phyloP scores from a whole-genome alignment of 768 basidiomycete genomes.

The Kockovaella imperatae region DNA sequence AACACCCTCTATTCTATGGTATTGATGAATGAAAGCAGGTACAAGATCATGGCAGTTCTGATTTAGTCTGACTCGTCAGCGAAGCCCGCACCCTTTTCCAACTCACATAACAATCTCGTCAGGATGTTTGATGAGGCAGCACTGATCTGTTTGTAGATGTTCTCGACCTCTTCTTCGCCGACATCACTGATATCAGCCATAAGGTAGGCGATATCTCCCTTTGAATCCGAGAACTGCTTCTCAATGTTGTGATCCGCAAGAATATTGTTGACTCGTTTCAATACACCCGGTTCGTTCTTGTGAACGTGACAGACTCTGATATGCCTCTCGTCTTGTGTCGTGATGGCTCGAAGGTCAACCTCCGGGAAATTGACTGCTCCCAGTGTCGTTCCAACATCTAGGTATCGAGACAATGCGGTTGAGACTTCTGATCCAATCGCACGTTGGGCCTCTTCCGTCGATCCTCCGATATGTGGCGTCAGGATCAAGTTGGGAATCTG shows the following conservation, averaged over 20 bases:
- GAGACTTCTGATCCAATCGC: slow-evolving; percentile 97
- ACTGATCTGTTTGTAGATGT: slow-evolving; percentile 67
- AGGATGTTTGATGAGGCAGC: slow-evolving; percentile 78
- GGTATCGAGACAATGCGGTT: slow-evolving; percentile 72
- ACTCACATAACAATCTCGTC: slow-evolving; percentile 63
- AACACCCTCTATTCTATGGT: no score
- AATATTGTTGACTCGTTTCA: slow-evolving; percentile 88
- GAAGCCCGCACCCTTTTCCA: no score
- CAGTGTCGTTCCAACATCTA: slow-evolving; percentile 80
- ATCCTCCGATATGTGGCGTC: slow-evolving; percentile 97
- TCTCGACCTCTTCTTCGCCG: slow-evolving; percentile 67
- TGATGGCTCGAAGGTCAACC: slow-evolving; percentile 88
- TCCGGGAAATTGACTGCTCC: slow-evolving; percentile 99
- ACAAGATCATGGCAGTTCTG: no score
- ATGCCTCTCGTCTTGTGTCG: slow-evolving; percentile 66
- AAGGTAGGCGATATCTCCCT: slow-evolving; percentile 59
- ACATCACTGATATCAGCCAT: slow-evolving; percentile 96
- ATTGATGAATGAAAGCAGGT: no score
- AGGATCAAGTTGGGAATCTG: slow-evolving; percentile 82
- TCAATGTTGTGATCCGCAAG: slow-evolving; percentile 94
- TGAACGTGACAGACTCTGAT: slow-evolving; percentile 93
- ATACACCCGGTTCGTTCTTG: slow-evolving; percentile 66
- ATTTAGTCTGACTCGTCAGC: no score
- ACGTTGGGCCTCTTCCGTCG: slow-evolving; percentile 94
- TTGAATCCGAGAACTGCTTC: slow-evolving; percentile 90